Percentiles rank a stretch among this genome's conserved stretches.
phyloP scores from a whole-genome alignment of 768 basidiomycete genomes.

The Serendipita sp. region DNA sequence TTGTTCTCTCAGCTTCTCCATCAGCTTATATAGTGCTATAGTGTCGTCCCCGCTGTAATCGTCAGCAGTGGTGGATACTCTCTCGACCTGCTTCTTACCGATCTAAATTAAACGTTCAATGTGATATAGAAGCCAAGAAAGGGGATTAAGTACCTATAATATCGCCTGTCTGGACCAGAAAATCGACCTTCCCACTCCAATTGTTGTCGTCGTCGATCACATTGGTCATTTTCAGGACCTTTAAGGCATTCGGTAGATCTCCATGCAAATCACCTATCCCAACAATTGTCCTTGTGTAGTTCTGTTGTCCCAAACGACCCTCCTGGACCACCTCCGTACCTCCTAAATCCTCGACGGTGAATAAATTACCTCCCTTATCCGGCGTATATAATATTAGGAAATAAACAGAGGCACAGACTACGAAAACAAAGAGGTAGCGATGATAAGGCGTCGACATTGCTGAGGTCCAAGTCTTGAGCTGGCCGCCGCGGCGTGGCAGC shows the following conservation, averaged over 20 bases:
- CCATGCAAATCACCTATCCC: slow-evolving; percentile 91
- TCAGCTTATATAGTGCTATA: slow-evolving; percentile 65
- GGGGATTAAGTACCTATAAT: slow-evolving; percentile 48
- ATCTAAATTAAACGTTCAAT: neutral
- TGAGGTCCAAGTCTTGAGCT: neutral
- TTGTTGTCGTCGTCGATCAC: slow-evolving; percentile 55
- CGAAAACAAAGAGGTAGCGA: neutral
- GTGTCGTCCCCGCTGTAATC: slow-evolving; percentile 69
- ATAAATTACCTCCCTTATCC: neutral
- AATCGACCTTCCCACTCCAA: slow-evolving; percentile 73
- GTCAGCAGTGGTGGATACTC: neutral
- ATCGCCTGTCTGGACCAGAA: slow-evolving; percentile 90
- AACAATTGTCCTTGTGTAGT: slow-evolving; percentile 31
- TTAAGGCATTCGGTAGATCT: slow-evolving; percentile 61
- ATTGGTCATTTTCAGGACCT: slow-evolving; percentile 63
- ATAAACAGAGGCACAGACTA: neutral
- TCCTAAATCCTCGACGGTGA: neutral
- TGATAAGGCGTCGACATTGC: neutral
- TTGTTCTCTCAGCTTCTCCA: slow-evolving; percentile 68
- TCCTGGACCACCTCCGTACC: no score
- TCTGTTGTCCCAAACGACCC: neutral
- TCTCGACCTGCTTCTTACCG: neutral
- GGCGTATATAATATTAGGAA: neutral
- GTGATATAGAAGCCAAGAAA: slow-evolving; percentile 6
- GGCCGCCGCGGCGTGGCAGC: neutral